These are phyloP conservation scores for Hippophae rhamnoides DNA, from an alignment of 306 rosid genomes.

Conservation along the genomic window DNA sequence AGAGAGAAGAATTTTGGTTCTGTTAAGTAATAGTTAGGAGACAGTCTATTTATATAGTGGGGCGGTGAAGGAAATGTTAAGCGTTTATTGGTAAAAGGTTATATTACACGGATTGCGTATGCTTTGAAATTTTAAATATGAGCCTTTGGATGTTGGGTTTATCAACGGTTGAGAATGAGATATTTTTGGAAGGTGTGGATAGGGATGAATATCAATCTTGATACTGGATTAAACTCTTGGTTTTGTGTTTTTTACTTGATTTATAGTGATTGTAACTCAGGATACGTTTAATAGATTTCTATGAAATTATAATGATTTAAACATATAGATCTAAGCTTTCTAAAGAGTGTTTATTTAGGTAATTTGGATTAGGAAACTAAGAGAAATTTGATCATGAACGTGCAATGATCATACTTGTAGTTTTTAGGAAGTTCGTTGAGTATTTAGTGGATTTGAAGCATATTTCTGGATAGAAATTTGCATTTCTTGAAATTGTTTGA, in stretches of 20 bases:
- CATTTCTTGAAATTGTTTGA: not conserved
- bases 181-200: constrained; percentile 8
- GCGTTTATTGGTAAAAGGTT: constrained; percentile 22
- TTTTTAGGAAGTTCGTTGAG: not conserved
- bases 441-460: constrained; percentile 2
- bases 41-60: constrained; percentile 22
- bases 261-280: constrained; percentile 6
- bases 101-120: constrained; percentile 24
- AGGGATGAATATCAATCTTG: not conserved
- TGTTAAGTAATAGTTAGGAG: not conserved
- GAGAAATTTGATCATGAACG: constrained; percentile 8
- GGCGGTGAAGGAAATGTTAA: not conserved
- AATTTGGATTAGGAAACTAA: constrained; percentile 1
- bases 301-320: not conserved
- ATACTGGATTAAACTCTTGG: not conserved
- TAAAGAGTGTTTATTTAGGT: not conserved
- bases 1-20: not conserved
- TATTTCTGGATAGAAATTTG: not conserved
- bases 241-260: constrained; percentile 28
- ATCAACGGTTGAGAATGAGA: constrained; percentile 20
- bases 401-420: constrained; percentile 12
- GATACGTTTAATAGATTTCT: not conserved
- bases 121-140: not conserved
- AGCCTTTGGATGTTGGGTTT: constrained; percentile 17
- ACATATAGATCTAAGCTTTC: constrained; percentile 14